Evolutionary conservation across 2,329 filamentous ascomycete genomes (phyloP), one percentile per base, ranked within the genome.

Genomic region (Cladosporium sp.): DNA sequence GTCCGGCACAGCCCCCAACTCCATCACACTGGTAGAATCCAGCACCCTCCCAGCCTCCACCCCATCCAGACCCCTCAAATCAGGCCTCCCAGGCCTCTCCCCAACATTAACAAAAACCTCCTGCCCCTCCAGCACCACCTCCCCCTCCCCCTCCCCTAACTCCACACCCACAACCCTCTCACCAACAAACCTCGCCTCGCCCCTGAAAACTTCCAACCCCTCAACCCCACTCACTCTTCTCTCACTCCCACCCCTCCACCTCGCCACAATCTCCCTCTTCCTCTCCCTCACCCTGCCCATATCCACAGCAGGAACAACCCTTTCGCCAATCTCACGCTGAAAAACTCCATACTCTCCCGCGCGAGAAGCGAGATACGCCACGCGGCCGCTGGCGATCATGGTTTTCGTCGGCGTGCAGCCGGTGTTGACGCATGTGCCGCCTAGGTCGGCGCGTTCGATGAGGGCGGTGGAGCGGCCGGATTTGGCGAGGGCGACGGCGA

Each of bases 391-490:
- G 3, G 77, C 71, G 42, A 80, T 73, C 70, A 80, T 92, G 46
- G 94, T 76, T 68, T 94, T 94, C 69, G 94, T 94, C 55, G 89
- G 88, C 20, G 94, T 88, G 65, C 88, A 94, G 43, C 88, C 88
- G 59, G 94, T 88, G 64, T 95, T 94, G 54, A 95, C 89, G 66
- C 89, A 95, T 40, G 89, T 94, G 56, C 88, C 88, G 62, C 88
- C 89, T 25, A 92, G 75, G 47, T 76, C 69, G 0, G 66, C 53
- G n/a, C 69, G 63, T 56, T 79, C 77, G 45, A 79, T 64, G 20
- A 79, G 62, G 5, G 70, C 70, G 0, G 73, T 74, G 43, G 69
- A 72, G 13, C 68, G 66, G 22, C 70, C 70, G 3, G 73, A 67
- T 25, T 70, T 65, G 11, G 72, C 70, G 30, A 79, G 72, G 3